Evolutionary conservation across 257 asterid species (phyloP), one percentile per base, ranked within the genome.

Genomic region (Buddleja alternifolia): DNA sequence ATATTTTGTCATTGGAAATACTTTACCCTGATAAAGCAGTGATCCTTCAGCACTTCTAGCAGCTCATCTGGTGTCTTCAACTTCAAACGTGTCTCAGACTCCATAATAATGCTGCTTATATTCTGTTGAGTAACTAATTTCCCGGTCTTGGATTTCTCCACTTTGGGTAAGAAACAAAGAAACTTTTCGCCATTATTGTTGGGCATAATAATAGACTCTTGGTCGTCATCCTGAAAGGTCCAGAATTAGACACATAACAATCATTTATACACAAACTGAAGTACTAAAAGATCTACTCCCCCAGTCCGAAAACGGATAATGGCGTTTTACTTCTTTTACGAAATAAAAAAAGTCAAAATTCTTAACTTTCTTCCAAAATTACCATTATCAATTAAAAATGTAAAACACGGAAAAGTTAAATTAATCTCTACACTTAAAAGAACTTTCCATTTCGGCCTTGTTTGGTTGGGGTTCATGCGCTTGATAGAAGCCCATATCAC

Each of bases 11-110:
- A 46, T 42, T 57, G 39, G 55, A 54, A 62, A 41, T 53, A 67
- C 60, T 74, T 82, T 50, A 91, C 99, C 92, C 99, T 85, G 62
- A 89, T 10, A 80, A 94, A 88, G 82, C 99, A 94, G 36, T 36
- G 77, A 55, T 92, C 97, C 78, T 87, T 94, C 47, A 94, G 88
- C 60, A 89, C 88, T 77, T 89, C 97, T 51, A 94, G 89, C 36
- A 94, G 86, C 86, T 94, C 99, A 81, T 91, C 97, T 25, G 97
- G 99, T 59, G 97, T 91, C 88, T 87, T 91, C 80, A 84, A 60
- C 72, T 89, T 91, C 76, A 80, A 67, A 60, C 68, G 95, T 66
- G 75, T 87, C 79, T 89, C 96, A 45, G 92, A 84, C 81, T 94
- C 99, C 82, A 94, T 53, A 66, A 94, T 85, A 92, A 91, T 73